Base-by-base conservation (phyloP, 306 rosid species). In the Cicer yamashitae region DNA sequence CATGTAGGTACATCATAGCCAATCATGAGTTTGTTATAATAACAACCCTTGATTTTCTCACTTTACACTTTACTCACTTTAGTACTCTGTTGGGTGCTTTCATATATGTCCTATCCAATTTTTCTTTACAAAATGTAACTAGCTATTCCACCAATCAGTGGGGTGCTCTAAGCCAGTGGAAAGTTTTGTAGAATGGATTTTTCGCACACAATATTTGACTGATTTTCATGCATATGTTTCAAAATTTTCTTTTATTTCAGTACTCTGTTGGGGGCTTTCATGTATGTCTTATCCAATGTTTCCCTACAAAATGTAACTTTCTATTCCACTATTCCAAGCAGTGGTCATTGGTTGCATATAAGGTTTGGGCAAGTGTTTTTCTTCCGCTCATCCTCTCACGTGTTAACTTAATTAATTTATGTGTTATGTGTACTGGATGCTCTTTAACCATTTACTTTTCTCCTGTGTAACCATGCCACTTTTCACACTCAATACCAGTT, bases 341-440 rank as follows among this genome's bases (percentile, higher is more conserved):
- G 12, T 76, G 65, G 20, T 3, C 43, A 52, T 63, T 52, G 37
- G 53, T 34, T 75, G 79, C 25, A 34, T 64, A 39, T 61, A 74
- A 46, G 48, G 61, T 63, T 62, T 61, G 60, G n/a, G 20, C 67
- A 72, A 56, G 22, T 43, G 51, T 9, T 47, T 72, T 43, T 58
- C 10, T 72, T 15, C 15, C 9, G 43, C 60, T 2, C 10, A 15
- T 11, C 20, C 54, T 51, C 34, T 72, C 67, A 41, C 13, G 3
- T 18, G 25, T 43, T 20, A 20, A 38, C 18, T 63, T 18, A 6
- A 37, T 71, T 52, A 38, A 17, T 15, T 14, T 25, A 37, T 37
- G n/a, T 52, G 52, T 39, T 38, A 4, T 30, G 37, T 30, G 54
- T 46, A 25, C 1, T 73, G 70, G 78, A 60, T 73, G 51, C 58